Base-by-base conservation (phyloP, 345 rosid genomes). In the Gossypium ekmanianum region DNA sequence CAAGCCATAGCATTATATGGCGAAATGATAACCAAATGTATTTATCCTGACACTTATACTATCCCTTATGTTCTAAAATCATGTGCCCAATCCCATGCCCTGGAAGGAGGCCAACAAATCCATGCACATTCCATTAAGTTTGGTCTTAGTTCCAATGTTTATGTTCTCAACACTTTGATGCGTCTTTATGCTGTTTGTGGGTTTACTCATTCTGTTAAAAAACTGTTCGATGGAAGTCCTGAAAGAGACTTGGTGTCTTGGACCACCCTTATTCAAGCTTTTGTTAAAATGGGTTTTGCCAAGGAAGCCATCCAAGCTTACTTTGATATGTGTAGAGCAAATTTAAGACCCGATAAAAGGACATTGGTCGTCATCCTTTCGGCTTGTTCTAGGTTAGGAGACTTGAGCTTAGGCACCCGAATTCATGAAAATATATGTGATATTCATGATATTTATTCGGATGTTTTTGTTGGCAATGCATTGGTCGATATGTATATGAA, bases 221-320 rank as follows among this genome's bases (percentile, higher is more conserved):
- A 78, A 66, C 43, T 86, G 84, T 85, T 80, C 69, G 78, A 83
- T 24, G 65, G 11, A 51, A 63, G 76, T 78, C 79, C 86, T 74
- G 77, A 73, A 2, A 43, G 79, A 65, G 92, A 88, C 64, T 59
- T 85, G 74, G 79, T 83, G 64, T 77, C 90, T 2, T 88, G 88
- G 90, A 88, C 89, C 29, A 83, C 86, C 0, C 83, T 86, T 10
- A 86, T 88, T 54, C 88, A 86, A 78, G 90, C 79, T 11, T 83
- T 76, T 62, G 84, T 84, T 39, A 82, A 85, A 70, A 58, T 61
- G 34, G 86, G 85, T 16, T 74, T 20, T 24, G 75, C 82, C 0
- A 71, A 64, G n/a, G 84, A 81, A 29, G 89, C 81, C 27, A 72
- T 84, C 56, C 51, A 17, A 4, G 74, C 77, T 11, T 86, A 84